phyloP scores from a whole-genome alignment of 2,329 filamentous ascomycete genomes.

The Cercospora beticola region DNA sequence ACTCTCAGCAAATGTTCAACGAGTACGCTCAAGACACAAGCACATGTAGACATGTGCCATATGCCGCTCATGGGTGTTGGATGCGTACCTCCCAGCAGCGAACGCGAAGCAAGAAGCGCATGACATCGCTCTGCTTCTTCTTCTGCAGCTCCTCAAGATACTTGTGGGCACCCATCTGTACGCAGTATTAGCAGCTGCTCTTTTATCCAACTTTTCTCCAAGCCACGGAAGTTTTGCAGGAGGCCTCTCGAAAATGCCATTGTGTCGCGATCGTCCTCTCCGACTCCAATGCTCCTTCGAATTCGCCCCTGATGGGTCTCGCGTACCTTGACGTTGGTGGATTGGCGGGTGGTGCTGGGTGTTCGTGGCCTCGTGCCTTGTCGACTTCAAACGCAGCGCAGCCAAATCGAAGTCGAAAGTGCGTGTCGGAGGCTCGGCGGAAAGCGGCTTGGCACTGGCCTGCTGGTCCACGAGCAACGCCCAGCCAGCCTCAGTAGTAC shows the following conservation, averaged over 20 bases:
- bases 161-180: slow-evolving; percentile 98
- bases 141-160: slow-evolving; percentile 99
- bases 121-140: slow-evolving; percentile 99
- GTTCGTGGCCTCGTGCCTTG: slow-evolving; percentile 23
- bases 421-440: slow-evolving; percentile 6
- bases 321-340: slow-evolving; percentile 33
- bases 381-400: slow-evolving; percentile 6
- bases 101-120: slow-evolving; percentile 99
- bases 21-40: slow-evolving; percentile 67
- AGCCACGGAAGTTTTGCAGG: slow-evolving; percentile 1
- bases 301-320: slow-evolving; percentile 4
- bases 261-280: slow-evolving; percentile 3
- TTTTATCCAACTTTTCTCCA: slow-evolving; percentile 4
- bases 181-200: slow-evolving; percentile 22
- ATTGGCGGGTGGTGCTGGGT: slow-evolving; percentile 22
- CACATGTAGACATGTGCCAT: slow-evolving; percentile 25
- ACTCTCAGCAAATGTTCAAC: slow-evolving; percentile 99
- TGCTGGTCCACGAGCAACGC: neutral
- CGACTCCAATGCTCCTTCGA: slow-evolving; percentile 10
- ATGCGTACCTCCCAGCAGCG: slow-evolving; percentile 95
- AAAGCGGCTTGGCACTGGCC: neutral
- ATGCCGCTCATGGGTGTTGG: slow-evolving; percentile 37
- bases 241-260: slow-evolving; percentile 1
- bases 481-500: neutral
- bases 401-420: slow-evolving; percentile 8